Evolutionary conservation across 257 asterid genomes (phyloP).

Genomic region (Gentiana macrophylla): DNA sequence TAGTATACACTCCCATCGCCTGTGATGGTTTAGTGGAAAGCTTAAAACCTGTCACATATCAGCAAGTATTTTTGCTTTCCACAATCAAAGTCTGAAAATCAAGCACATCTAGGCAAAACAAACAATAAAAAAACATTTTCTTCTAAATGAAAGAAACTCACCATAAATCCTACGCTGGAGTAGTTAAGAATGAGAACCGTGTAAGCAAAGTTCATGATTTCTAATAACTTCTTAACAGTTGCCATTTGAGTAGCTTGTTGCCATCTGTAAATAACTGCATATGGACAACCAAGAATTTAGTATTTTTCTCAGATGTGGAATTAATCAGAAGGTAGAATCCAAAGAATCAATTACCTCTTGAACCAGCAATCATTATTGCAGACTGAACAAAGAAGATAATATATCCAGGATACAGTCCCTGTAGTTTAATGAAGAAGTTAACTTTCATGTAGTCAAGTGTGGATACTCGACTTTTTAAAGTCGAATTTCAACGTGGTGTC

Average conservation of each 20-base stretch:
- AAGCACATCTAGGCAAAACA: not conserved
- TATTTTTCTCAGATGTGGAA: constrained; percentile 5
- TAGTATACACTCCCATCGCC: constrained; percentile 74
- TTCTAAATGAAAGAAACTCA: constrained; percentile 5
- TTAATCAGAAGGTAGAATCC: not conserved
- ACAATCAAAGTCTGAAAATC: not conserved
- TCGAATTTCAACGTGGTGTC: too few relatives aligned
- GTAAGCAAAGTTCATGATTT: constrained; percentile 51
- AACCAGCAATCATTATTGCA: constrained; percentile 83
- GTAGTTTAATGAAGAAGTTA: not conserved
- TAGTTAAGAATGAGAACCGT: constrained; percentile 71
- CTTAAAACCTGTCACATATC: constrained; percentile 53
- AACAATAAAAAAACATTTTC: not conserved
- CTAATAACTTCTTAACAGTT: constrained; percentile 35
- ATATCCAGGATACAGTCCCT: constrained; percentile 97
- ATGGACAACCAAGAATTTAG: constrained; percentile 14
- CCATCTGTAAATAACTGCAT: constrained; percentile 64
- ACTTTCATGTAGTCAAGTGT: too few relatives aligned
- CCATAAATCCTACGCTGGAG: constrained; percentile 92
- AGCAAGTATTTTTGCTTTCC: not conserved
- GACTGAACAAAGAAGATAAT: constrained; percentile 82
- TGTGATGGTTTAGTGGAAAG: constrained; percentile 60
- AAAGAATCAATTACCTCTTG: constrained; percentile 46
- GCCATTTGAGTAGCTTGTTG: constrained; percentile 57
- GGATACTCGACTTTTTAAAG: too few relatives aligned